These are phyloP conservation scores for Allium sativum DNA, from an alignment of 106 monocot species.

Conservation along the genomic window DNA sequence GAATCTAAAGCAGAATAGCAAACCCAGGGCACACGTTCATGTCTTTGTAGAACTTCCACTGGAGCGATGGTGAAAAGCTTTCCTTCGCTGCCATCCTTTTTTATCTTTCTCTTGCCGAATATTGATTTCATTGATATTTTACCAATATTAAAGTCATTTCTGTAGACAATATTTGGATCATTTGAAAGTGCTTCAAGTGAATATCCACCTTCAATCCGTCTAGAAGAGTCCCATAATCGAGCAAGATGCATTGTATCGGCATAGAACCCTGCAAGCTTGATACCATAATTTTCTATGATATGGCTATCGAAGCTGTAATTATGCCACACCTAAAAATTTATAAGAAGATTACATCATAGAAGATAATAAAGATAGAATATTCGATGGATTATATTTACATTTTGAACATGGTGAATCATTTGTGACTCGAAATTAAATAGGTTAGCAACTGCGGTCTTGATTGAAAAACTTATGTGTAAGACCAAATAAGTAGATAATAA, in stretches of 20 bases:
- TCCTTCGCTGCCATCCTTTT: conserved; percentile 91
- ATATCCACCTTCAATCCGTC: conserved; percentile 81
- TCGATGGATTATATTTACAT: no score
- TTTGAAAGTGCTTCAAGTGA: conserved; percentile 91
- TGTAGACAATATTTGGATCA: conserved; percentile 46
- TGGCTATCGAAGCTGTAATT: conserved; percentile 98
- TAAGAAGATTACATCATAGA: no score
- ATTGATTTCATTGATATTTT: conserved; percentile 92
- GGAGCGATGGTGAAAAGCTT: conserved; percentile 52
- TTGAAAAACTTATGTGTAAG: no score
- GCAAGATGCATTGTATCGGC: conserved; percentile 99
- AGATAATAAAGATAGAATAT: no score
- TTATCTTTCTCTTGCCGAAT: conserved; percentile 88
- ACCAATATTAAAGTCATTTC: conserved; percentile 36
- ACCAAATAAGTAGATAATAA: no score
- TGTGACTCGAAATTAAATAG: no score
- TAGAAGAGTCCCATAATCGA: conserved; percentile 90
- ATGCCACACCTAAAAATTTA: conserved; percentile 82
- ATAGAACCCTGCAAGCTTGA: conserved; percentile 88
- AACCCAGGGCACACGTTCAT: conserved; percentile 65
- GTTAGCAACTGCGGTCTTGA: no score
- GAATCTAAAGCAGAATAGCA: conserved; percentile 96
- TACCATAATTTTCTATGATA: conserved; percentile 70
- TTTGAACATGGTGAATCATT: no score
- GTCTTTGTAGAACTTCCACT: conserved; percentile 83